Evolutionary conservation across 805 yeast species (phyloP), one percentile per base, ranked within the genome.

Genomic region (Ogataea pilisensis): DNA sequence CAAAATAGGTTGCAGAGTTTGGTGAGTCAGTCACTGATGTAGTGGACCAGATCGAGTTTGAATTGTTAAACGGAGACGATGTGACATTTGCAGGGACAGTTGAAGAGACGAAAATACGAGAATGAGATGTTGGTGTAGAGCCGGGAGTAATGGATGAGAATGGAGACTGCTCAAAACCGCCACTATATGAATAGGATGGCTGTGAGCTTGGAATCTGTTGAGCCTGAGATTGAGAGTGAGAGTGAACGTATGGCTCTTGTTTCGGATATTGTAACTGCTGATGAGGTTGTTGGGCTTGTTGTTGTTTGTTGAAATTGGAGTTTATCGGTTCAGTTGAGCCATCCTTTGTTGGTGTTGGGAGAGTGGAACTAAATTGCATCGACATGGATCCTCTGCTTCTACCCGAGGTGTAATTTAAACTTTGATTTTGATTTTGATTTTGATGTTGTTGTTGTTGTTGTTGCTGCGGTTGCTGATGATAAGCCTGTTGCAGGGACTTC

Each of bases 401-500:
- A n/a, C 20, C 24, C 18, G 35, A 12, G n/a, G 45, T 31, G 24
- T 34, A 39, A 13, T 34, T 46, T 11, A 41, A 34, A 31, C 26
- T 26, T 28, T 34, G 37, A 8, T 17, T 4, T 22, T 22, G 26
- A 29, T 29, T 36, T 16, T 28, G 31, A 13, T 18, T 19, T 28
- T 35, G 35, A 19, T 31, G 29, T 18, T 19, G 32, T 26, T 35
- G 31, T 18, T 22, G 26, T 22, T 22, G 26, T 22, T 22, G 26
- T 27, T 27, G 29, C 13, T 27, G 29, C 13, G 9, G 29, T 13
- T 27, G 27, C 21, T 29, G 39, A 17, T 37, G 39, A 37, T 50
- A 50, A 24, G 41, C 63, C 41, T 65, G 47, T 17, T 64, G 68
- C 16, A 60, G 38, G 4, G 66, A 50, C 41, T 64, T 69, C 13